Base-by-base conservation (phyloP, 345 rosid genomes). In the Gossypium thurberi region DNA sequence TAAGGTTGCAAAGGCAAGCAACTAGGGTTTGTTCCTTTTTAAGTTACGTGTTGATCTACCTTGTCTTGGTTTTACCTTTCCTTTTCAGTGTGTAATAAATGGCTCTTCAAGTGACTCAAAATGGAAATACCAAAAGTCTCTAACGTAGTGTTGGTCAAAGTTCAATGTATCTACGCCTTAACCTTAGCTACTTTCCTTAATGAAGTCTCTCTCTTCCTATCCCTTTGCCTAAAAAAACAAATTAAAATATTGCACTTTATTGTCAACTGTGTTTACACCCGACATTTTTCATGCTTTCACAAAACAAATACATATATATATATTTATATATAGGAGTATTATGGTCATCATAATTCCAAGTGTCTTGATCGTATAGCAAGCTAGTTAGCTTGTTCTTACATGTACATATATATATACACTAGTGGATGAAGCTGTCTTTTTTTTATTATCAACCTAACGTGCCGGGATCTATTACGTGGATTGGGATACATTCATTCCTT, bases 121-220 rank as follows among this genome's bases (percentile, higher is more conserved):
- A 46, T 65, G 33, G 55, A 44, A 47, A 47, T 14, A 47, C 15
- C 4, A 17, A 17, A 18, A 47, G 37, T 20, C 17, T 50, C 76
- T 77, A 2, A 15, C 3, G 7, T 5, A 74, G 79, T 81, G 77
- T 76, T 78, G 66, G 73, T 68, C 76, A 85, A 79, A 78, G 78
- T 86, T 85, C 92, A 83, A 69, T 85, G 90, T 69, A 85, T 81
- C 82, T 76, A 46, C 37, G 44, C 2, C 50, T 10, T 42, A 61
- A 14, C 9, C 46, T 59, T 20, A 57, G 21, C 47, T 80, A 73
- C 86, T 83, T 91, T 86, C 82, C 93, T 89, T 86, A 80, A 83
- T 81, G 79, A 89, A 86, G 77, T 77, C 72, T 60, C 70, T 74
- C 72, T 78, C 82, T 77, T 73, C 64, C 40, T 53, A 73, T 76